phyloP scores from a whole-genome alignment of 208 protist species.

The Acanthamoeba royreba region DNA sequence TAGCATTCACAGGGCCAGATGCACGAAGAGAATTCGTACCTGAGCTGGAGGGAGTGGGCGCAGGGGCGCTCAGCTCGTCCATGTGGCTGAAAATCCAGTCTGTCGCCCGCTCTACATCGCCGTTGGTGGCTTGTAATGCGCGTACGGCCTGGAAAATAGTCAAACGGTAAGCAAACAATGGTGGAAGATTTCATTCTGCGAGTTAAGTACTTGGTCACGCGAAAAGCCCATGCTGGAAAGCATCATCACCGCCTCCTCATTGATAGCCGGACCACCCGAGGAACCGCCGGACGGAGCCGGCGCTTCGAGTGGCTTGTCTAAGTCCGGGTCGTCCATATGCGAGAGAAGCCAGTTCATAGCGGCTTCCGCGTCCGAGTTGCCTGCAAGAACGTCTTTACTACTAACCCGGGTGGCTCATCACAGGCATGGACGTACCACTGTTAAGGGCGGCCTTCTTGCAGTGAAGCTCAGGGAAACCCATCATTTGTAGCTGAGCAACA shows the following conservation, averaged over 20 bases:
- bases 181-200: neutral
- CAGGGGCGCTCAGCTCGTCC: slow-evolving; percentile 70
- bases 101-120: slow-evolving; percentile 91
- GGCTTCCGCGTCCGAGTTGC: slow-evolving; percentile 60
- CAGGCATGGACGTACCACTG: neutral
- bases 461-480: slow-evolving; percentile 41
- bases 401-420: neutral
- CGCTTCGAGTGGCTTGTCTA: slow-evolving; percentile 58
- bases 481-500: slow-evolving; percentile 40
- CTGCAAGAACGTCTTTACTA: neutral
- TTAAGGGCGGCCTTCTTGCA: slow-evolving; percentile 42
- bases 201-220: slow-evolving; percentile 51
- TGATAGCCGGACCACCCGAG: neutral
- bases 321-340: slow-evolving; percentile 75
- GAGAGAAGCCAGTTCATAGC: slow-evolving; percentile 81
- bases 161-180: neutral
- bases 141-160: neutral
- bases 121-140: slow-evolving; percentile 40
- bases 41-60: neutral
- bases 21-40: neutral
- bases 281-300: neutral
- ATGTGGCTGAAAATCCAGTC: slow-evolving; percentile 95
- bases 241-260: slow-evolving; percentile 54
- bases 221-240: slow-evolving; percentile 75
- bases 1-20: neutral